Base-by-base conservation (phyloP, 208 protist species). In the Acanthamoeba royreba region DNA sequence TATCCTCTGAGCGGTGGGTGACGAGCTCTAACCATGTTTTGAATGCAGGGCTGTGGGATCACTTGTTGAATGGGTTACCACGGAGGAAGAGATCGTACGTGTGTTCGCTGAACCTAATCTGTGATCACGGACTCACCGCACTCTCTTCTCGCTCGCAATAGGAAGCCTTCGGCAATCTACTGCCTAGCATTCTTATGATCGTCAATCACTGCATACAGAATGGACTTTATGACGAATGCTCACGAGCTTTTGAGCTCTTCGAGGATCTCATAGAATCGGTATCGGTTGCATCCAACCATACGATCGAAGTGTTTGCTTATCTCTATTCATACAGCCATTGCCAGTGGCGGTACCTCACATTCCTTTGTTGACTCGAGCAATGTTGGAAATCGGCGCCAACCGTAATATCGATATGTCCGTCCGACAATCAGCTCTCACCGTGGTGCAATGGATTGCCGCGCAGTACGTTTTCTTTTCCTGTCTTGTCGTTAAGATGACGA, bases 231-330 rank as follows among this genome's bases (percentile, higher is more conserved):
- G 83, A 90, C 38, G 83, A 90, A 19, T 43, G 49, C 53, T 49
- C 52, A 0, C 47, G 31, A 11, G 83, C 83, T 2, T 90, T 90
- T 31, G 83, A 90, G 25, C 40, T 90, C 28, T 69, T 90, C 40
- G 66, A 90, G 49, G 83, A 90, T 7, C 83, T 90, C 52, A 90
- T 90, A 33, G 83, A 90, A n/a, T 90, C 83, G 83, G 83, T 90
- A 47, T 79, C 13, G n/a, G n/a, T n/a, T n/a, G n/a, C n/a, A 9
- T 0, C 52, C 52, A 17, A 25, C 52, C 22, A 17, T 11, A 17
- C n/a, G 22, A 13, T 58, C 52, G 25, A 1, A 43, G 19, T 1
- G 28, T 86, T 31, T 47, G 69, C 25, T 46, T 86, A 8, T 9
- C 31, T 19, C 38, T 55, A 22, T 43, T 40, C 2, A 4, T 4